These are phyloP conservation scores for Oryza glaberrima DNA, from an alignment of 176 grass and related monocot genomes.

Conservation along the genomic window DNA sequence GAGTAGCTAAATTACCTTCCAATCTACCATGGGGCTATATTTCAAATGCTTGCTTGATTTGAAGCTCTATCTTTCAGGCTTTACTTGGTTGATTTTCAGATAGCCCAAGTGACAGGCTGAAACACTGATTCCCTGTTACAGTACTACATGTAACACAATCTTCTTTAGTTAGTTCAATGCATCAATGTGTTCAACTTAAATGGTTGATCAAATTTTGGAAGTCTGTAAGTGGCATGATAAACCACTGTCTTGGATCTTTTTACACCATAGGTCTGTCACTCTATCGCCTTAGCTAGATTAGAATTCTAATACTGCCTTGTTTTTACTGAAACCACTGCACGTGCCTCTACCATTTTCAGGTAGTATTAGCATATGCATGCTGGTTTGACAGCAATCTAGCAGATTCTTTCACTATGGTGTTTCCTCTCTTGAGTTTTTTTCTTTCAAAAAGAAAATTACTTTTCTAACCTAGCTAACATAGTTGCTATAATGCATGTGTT, in stretches of 20 bases:
- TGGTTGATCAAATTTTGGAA: conserved; percentile 4
- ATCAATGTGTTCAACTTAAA: not conserved
- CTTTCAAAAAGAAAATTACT: no score
- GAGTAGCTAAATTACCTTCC: conserved; percentile 2
- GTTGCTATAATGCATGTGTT: not conserved
- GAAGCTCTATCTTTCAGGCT: conserved; percentile 6
- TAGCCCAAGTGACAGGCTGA: not conserved
- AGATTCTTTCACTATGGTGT: not conserved
- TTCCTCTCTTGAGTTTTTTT: not conserved
- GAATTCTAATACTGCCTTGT: not conserved
- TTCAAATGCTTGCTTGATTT: conserved; percentile 30
- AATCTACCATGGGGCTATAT: not conserved
- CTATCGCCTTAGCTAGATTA: not conserved
- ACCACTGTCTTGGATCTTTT: not conserved
- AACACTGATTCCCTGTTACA: not conserved
- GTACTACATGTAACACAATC: not conserved
- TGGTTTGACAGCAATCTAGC: not conserved
- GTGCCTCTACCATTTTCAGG: not conserved
- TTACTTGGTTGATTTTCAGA: conserved; percentile 19
- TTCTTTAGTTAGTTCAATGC: conserved; percentile 18
- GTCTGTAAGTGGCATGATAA: not conserved
- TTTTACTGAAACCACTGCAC: not conserved
- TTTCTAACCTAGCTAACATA: no score
- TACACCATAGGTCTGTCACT: conserved; percentile 1
- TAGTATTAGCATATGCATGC: not conserved